Percentiles rank a stretch among this genome's conserved stretches.
phyloP scores from a whole-genome alignment of 495 filamentous ascomycete genomes.

The Podospora australis region DNA sequence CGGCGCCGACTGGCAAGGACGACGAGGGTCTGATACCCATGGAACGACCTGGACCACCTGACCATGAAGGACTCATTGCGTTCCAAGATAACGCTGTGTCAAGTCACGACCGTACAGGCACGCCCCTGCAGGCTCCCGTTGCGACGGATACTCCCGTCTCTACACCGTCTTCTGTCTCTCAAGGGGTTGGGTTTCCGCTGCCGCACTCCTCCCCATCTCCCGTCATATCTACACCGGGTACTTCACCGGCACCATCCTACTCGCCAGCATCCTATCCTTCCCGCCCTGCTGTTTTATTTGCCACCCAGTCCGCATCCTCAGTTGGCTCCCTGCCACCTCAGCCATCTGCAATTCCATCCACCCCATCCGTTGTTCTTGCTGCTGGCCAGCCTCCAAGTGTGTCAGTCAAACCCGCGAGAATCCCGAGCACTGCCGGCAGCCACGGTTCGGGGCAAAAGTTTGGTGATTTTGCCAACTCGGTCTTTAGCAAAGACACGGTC shows the following conservation, averaged over 20 bases:
- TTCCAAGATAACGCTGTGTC: background rate
- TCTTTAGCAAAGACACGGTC: slow-evolving; percentile 25
- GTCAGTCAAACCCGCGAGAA: background rate
- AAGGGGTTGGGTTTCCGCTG: background rate
- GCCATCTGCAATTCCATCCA: slow-evolving; percentile 8
- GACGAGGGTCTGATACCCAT: background rate
- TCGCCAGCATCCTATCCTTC: background rate
- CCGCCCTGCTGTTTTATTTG: background rate
- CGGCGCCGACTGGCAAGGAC: background rate
- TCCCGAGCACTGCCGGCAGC: background rate
- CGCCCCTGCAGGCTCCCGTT: background rate
- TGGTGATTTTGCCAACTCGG: slow-evolving; percentile 14
- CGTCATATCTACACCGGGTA: background rate
- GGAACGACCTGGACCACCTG: background rate
- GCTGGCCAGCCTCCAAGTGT: background rate
- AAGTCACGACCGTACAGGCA: background rate
- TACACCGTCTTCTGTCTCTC: background rate
- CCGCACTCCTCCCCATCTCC: background rate
- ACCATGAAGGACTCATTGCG: background rate
- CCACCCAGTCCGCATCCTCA: background rate
- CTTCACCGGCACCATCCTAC: background rate
- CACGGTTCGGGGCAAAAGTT: slow-evolving; percentile 11
- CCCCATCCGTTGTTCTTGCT: background rate
- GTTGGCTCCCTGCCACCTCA: background rate
- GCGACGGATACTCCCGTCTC: background rate